These are phyloP conservation scores for Saccharomyces hybrid DNA, from an alignment of 1,139 yeast genomes.

Conservation along the genomic window DNA sequence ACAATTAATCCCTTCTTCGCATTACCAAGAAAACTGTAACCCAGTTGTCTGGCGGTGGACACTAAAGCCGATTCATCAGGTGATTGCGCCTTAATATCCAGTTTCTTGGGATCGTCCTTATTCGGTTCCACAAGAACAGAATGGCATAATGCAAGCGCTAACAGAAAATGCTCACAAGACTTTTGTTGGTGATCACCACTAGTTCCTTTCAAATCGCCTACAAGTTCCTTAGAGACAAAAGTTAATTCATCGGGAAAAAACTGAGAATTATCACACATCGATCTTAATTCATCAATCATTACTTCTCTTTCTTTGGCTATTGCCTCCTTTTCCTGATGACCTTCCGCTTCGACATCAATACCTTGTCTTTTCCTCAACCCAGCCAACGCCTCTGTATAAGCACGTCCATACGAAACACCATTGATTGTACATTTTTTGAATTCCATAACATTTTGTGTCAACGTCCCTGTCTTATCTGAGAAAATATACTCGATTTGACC, in stretches of 20 bases:
- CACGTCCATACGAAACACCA: slow-evolving; percentile 81
- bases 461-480: slow-evolving; percentile 94
- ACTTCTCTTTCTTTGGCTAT: slow-evolving; percentile 54
- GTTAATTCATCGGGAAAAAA: slow-evolving; percentile 59
- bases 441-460: slow-evolving; percentile 96
- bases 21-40: slow-evolving; percentile 71
- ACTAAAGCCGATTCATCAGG: slow-evolving; percentile 98
- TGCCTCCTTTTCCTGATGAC: slow-evolving; percentile 50
- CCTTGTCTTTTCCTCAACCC: slow-evolving; percentile 89
- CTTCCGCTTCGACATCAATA: slow-evolving; percentile 63
- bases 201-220: slow-evolving; percentile 44
- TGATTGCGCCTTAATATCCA: slow-evolving; percentile 81
- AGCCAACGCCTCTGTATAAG: slow-evolving; percentile 91
- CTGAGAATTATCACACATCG: slow-evolving; percentile 41
- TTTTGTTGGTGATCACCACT: slow-evolving; percentile 50
- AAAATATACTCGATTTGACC: slow-evolving; percentile 95
- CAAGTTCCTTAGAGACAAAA: slow-evolving; percentile 69
- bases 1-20: slow-evolving; percentile 63
- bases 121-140: slow-evolving; percentile 76
- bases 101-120: slow-evolving; percentile 47
- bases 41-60: slow-evolving; percentile 89
- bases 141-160: slow-evolving; percentile 84
- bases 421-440: slow-evolving; percentile 86
- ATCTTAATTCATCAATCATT: slow-evolving; percentile 57
- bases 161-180: slow-evolving; percentile 71